Base-by-base conservation (phyloP, 257 asterid species). In the Apocynum venetum region DNA sequence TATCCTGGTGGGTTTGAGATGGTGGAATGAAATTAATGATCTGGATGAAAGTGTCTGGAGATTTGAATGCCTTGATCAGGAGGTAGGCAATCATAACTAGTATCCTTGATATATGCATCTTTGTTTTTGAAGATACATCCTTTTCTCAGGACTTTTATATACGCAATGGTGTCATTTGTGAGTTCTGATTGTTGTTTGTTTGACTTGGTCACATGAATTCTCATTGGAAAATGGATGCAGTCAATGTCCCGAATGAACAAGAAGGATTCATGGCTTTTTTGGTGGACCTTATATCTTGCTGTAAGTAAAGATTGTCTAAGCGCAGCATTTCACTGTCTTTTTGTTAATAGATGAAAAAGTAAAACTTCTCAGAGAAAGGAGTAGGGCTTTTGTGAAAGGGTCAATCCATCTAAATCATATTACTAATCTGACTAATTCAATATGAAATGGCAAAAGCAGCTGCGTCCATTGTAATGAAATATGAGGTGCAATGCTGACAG, bases 21-120 rank as follows among this genome's bases (percentile, higher is more conserved):
- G 98, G 98, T 94, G 98, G 98, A 94, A 94, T 80, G 98, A 94
- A 83, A 94, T 94, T 69, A 86, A 91, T 77, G 98, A 94, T 1
- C 87, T 79, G 65, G 97, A 89, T 78, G 98, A 94, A 82, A 94
- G 98, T 80, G 92, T 94, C 70, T 94, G 98, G 98, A 90, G 84
- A 83, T 94, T 87, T 81, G 98, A 94, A 73, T 89, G 97, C 88
- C 98, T 83, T 60, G 93, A 89, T 75, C 93, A 89, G 84, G 93
- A 89, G 90, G 93, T 89, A 82, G 38, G 84, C 72, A 63, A 76
- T 72, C 20, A 56, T 14, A 70, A 51, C 61, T 78, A 41, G 44
- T n/a, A 71, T 63, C 43, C 72, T 53, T 64, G 11, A 31, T 47
- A 71, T 40, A 38, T 67, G 60, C 66, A 47, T 73, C 64, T 80